phyloP scores from a whole-genome alignment of 1,284 basidiomycete genomes.

The Melampsora medusae region DNA sequence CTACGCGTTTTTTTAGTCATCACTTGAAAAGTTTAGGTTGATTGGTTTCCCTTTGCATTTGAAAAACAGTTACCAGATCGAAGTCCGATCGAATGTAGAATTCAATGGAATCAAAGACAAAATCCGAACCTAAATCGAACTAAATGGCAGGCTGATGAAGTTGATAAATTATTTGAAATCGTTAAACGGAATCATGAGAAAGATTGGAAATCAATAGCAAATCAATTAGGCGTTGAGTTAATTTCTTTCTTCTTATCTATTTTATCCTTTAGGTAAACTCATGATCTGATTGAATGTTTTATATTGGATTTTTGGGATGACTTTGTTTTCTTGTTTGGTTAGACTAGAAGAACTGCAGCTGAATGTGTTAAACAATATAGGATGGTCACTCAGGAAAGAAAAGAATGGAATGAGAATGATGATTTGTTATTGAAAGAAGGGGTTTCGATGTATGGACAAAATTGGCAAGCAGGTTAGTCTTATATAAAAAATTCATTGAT shows the following conservation, averaged over 20 bases:
- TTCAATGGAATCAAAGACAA: conserved; percentile 48
- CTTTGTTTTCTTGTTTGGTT: background rate
- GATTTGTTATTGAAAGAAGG: conserved; percentile 47
- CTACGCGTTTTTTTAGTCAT: background rate
- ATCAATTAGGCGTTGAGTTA: conserved; percentile 44
- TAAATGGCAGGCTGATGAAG: conserved; percentile 45
- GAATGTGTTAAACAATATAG: conserved; percentile 47
- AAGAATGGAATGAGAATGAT: conserved; percentile 46
- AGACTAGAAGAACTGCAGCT: conserved; percentile 42
- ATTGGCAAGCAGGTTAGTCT: conserved; percentile 47
- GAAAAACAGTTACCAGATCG: conserved; percentile 46
- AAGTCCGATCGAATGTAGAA: conserved; percentile 46
- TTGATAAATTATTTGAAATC: conserved; percentile 37
- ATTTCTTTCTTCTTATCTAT: background rate
- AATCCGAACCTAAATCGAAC: conserved; percentile 46
- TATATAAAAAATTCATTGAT: too few relatives aligned
- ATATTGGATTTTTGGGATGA: too few relatives aligned
- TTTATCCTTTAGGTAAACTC: background rate
- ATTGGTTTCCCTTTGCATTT: background rate
- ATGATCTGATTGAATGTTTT: background rate
- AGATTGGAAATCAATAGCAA: conserved; percentile 46
- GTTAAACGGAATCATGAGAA: conserved; percentile 32
- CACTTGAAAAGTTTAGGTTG: background rate
- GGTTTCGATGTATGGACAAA: conserved; percentile 46
- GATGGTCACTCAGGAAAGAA: conserved; percentile 18